Percentiles rank a stretch among this genome's conserved stretches.
Conservation (phyloP, 257 asterid species). For the Plantago major region DNA sequence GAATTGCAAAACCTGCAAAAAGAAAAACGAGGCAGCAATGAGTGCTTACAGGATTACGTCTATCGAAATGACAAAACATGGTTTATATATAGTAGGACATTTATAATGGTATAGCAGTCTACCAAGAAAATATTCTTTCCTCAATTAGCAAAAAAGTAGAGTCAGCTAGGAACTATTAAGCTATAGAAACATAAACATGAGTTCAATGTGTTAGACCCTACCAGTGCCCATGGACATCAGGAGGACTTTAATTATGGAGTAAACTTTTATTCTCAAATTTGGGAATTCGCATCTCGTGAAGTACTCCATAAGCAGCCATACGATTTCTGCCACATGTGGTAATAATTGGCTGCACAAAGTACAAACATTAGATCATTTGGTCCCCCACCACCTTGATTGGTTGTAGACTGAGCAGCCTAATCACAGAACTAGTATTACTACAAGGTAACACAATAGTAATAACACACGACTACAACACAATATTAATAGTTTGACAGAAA, state of each 20-base stretch:
- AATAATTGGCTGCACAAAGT: slow-evolving; percentile 69
- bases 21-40: slow-evolving; percentile 10
- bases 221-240: slow-evolving; percentile 84
- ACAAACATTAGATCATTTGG: slow-evolving; percentile 8
- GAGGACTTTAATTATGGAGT: slow-evolving; percentile 52
- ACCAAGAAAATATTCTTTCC: not conserved
- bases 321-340: slow-evolving; percentile 55
- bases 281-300: slow-evolving; percentile 53
- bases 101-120: not conserved
- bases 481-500: too few species aligned
- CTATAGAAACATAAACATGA: slow-evolving; percentile 12
- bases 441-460: slow-evolving; percentile 4
- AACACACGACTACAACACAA: not conserved
- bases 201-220: slow-evolving; percentile 30
- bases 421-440: slow-evolving; percentile 3
- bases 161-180: not conserved
- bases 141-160: slow-evolving; percentile 5
- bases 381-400: slow-evolving; percentile 14
- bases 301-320: slow-evolving; percentile 53
- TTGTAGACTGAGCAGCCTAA: slow-evolving; percentile 3
- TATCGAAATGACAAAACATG: not conserved
- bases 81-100: not conserved
- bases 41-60: slow-evolving; percentile 10
- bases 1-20: slow-evolving; percentile 57
- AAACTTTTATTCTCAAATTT: slow-evolving; percentile 62